Base-by-base conservation (phyloP, 331 rosid genomes). In the Cydonia oblonga region DNA sequence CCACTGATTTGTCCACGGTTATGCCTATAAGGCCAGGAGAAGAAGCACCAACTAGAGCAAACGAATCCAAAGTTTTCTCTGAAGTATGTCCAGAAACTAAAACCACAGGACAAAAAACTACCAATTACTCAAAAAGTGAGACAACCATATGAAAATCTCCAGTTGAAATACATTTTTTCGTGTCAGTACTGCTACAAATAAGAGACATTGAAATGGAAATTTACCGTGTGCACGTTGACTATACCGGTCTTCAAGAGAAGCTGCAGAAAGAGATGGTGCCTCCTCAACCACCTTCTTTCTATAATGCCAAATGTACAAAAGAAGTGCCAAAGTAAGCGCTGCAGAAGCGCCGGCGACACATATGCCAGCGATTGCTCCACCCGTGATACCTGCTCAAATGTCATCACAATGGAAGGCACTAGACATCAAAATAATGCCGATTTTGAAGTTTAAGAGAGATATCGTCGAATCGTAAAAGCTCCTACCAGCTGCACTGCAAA, bases 1-100 rank as follows among this genome's bases (percentile, higher is more conserved):
- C 98, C 64, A 89, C 92, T 5, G 97, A 93, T 81, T 90, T 90
- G 56, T 89, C 96, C 75, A 90, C 92, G 28, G 91, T 86, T 76
- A 93, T 82, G 68, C 85, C 89, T 6, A 88, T 65, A 28, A 84
- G 60, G 10, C 74, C 80, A 12, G 77, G 76, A 54, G 79, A 76
- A 59, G 71, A 64, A 75, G 75, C 78, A 29, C 70, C 67, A 52
- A 28, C 33, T 28, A 76, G 74, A 53, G 69, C 81, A 74, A 71
- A 76, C 70, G 81, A 54, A 15, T 85, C 77, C 1, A 80, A 38
- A 32, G 86, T 79, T 72, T 69, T 83, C 83, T 83, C 69, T 4
- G 51, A 76, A 63, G 74, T 67, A 69, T 72, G 80, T 54, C 74
- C 86, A 18, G 84, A 76, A 58, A 29, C 82, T 83, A 76, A 75